A percentile compares a stretch with the other conserved stretches of the same genome.
Evolutionary conservation across 257 asterid species (phyloP).

Genomic region (Perilla frutescens): DNA sequence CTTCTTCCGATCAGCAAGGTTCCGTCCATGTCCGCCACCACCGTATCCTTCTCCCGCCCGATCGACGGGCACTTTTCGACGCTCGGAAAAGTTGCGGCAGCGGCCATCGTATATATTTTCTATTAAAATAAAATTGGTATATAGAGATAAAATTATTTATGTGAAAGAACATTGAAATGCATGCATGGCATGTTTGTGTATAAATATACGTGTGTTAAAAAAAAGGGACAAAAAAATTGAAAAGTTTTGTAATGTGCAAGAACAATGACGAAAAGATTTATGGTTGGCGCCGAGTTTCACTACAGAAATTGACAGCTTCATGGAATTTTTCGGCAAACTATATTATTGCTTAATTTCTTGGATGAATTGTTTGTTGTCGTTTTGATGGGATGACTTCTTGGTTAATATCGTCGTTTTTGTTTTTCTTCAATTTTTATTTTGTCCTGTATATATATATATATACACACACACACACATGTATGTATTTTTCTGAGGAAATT

Average conservation of each 20-base stretch:
- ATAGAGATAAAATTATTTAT: too few relatives aligned
- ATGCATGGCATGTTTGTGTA: background rate
- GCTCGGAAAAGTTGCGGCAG: conserved; percentile 43
- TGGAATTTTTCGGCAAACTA: background rate
- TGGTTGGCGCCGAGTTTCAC: conserved; percentile 8
- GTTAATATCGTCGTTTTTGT: background rate
- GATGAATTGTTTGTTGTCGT: background rate
- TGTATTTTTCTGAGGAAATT: too few relatives aligned
- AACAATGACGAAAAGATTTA: conserved; percentile 8
- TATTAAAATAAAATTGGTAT: background rate
- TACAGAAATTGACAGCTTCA: conserved; percentile 4
- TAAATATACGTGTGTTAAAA: background rate
- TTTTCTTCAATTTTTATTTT: background rate
- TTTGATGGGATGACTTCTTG: background rate
- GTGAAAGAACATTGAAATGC: too few relatives aligned
- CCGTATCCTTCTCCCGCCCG: conserved; percentile 56
- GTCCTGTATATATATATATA: background rate
- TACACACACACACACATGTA: too few relatives aligned
- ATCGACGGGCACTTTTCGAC: conserved; percentile 54
- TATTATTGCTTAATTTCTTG: too few relatives aligned
- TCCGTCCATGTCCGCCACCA: conserved; percentile 70
- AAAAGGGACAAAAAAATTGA: background rate
- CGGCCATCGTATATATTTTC: background rate
- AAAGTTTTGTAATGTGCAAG: too few relatives aligned
- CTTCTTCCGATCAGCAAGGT: conserved; percentile 64